These are phyloP conservation scores for Solanum piurae DNA, from an alignment of 257 asterid genomes.

Conservation along the genomic window DNA sequence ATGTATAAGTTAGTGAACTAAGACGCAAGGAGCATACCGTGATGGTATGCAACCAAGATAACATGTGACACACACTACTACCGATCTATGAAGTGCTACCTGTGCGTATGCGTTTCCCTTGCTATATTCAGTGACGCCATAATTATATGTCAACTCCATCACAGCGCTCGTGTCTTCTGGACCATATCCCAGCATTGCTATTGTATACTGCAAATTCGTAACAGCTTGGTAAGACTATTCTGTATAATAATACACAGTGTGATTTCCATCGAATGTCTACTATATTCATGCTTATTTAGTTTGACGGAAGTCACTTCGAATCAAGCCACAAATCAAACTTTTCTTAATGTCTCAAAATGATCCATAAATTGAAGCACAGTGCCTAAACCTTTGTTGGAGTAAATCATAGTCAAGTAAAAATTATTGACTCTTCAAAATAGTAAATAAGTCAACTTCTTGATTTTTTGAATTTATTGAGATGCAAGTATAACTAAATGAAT, in stretches of 20 bases:
- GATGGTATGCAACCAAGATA: background rate
- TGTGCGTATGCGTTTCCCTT: conserved; percentile 66
- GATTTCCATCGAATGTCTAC: background rate
- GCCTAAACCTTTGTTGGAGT: background rate
- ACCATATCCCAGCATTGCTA: conserved; percentile 65
- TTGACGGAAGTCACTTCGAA: background rate
- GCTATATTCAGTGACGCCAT: conserved; percentile 49
- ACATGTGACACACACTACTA: background rate
- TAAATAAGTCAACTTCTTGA: background rate
- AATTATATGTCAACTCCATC: conserved; percentile 55
- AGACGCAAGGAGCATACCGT: background rate
- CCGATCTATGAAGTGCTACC: conserved; percentile 12
- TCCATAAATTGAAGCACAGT: background rate
- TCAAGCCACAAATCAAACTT: background rate
- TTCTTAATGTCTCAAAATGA: background rate
- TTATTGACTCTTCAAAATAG: background rate
- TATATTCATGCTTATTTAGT: background rate
- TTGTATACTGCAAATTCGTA: conserved; percentile 32
- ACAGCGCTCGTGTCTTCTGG: conserved; percentile 52
- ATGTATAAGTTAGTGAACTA: background rate
- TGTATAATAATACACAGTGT: background rate
- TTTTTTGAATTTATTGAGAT: background rate
- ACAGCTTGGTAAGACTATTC: background rate
- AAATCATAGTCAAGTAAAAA: background rate
- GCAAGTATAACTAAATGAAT: background rate